Percentiles rank a stretch among this genome's conserved stretches.
These are phyloP conservation scores for Hortaea werneckii DNA, from an alignment of 2,329 filamentous ascomycete genomes.

Conservation along the genomic window DNA sequence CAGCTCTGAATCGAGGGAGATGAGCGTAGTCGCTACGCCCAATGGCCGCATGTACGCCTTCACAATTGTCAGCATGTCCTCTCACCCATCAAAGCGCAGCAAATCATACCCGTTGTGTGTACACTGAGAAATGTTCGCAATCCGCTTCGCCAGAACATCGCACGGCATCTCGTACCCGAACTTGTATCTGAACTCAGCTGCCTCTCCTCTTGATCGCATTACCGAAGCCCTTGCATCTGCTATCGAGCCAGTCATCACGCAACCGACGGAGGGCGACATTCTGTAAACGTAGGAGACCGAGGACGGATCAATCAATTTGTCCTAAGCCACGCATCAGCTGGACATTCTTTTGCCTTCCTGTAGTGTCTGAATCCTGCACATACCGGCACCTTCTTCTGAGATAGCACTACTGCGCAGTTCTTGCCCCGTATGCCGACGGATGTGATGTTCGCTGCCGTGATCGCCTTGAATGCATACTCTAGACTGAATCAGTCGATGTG, in stretches of 20 bases:
- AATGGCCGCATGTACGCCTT: conserved; percentile 96
- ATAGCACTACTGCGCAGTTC: conserved; percentile 91
- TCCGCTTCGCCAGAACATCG: conserved; percentile 87
- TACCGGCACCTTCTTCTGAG: conserved; percentile 99
- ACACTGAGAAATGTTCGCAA: conserved; percentile 99
- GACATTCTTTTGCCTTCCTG: conserved; percentile 6
- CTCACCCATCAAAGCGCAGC: neutral
- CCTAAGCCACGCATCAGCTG: conserved; percentile 44
- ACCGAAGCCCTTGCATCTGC: conserved; percentile 91
- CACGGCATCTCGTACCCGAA: conserved; percentile 99
- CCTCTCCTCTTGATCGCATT: conserved; percentile 85
- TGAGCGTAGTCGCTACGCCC: conserved; percentile 88
- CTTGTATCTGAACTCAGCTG: conserved; percentile 97
- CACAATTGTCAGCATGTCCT: conserved; percentile 21
- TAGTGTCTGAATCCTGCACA: conserved; percentile 27
- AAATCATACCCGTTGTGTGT: conserved; percentile 75
- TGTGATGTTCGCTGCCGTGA: conserved; percentile 98
- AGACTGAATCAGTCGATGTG: conserved; percentile 16
- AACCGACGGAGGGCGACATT: conserved; percentile 90
- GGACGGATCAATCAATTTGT: conserved; percentile 96
- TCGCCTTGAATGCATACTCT: conserved; percentile 99
- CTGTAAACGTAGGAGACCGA: conserved; percentile 98
- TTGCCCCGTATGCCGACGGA: conserved; percentile 92
- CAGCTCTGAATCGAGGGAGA: conserved; percentile 84
- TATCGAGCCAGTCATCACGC: conserved; percentile 97